These are phyloP conservation scores for Pouteria glomerata DNA, from an alignment of 148 eudicot genomes.

Conservation along the genomic window DNA sequence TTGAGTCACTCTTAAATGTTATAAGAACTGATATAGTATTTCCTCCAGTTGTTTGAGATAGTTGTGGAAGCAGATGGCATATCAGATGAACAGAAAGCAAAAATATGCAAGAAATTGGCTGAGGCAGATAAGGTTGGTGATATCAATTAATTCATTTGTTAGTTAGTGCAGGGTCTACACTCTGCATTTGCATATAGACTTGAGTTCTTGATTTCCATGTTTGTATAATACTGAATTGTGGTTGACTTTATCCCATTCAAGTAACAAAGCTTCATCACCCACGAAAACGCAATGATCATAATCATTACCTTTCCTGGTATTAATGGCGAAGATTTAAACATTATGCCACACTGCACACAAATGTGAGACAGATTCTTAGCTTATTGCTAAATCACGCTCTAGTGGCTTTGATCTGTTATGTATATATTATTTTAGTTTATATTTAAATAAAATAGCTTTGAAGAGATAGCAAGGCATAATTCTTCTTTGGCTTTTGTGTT, in stretches of 20 bases:
- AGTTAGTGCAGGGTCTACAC: background rate
- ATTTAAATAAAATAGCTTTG: background rate
- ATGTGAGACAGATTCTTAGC: no score
- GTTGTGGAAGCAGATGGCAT: slow-evolving; percentile 55
- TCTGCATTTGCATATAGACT: background rate
- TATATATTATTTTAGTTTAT: background rate
- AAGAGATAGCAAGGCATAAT: background rate
- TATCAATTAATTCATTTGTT: background rate
- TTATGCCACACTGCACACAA: no score
- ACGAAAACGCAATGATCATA: no score
- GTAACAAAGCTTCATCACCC: background rate
- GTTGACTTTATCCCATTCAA: background rate
- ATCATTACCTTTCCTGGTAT: no score
- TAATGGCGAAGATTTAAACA: no score
- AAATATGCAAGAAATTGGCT: slow-evolving; percentile 70
- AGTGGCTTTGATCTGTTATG: no score
- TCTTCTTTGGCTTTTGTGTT: slow-evolving; percentile 7
- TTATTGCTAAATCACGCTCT: no score
- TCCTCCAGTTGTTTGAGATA: slow-evolving; percentile 70
- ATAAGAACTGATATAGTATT: slow-evolving; percentile 15
- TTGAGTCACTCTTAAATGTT: slow-evolving; percentile 3
- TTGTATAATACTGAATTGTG: no score
- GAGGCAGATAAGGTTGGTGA: slow-evolving; percentile 72
- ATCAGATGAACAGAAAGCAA: slow-evolving; percentile 82
- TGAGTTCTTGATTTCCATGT: no score